A percentile compares a stretch with the other conserved stretches of the same genome.
Evolutionary conservation across 75 land plant genomes (phyloP).

Genomic region (Pinus tabuliformis): DNA sequence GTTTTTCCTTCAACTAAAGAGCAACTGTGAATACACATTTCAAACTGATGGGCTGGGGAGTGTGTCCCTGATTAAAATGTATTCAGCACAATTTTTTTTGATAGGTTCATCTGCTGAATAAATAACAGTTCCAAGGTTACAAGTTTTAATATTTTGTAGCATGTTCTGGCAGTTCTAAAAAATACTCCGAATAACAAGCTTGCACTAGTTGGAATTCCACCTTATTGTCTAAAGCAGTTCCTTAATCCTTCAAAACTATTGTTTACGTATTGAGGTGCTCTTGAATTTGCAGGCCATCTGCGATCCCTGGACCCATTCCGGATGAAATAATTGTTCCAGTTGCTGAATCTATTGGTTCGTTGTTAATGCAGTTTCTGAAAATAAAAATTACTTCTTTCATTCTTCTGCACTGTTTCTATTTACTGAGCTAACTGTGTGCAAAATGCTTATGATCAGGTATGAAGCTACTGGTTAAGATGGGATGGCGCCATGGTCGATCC

Average conservation of each 20-base stretch:
- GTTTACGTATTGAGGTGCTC: too few species aligned
- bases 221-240: background rate
- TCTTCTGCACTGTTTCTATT: background rate
- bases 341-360: constrained; percentile 76
- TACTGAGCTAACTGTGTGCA: background rate
- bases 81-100: background rate
- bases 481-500: constrained; percentile 84
- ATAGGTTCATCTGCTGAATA: background rate
- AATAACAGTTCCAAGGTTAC: background rate
- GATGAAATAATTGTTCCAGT: constrained; percentile 82
- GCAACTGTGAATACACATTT: background rate
- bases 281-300: constrained; percentile 57
- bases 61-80: background rate
- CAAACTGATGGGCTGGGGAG: background rate
- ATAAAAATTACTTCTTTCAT: background rate
- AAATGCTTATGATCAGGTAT: constrained; percentile 44
- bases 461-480: constrained; percentile 82
- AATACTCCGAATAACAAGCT: background rate
- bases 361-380: background rate
- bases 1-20: too few species aligned
- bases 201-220: background rate
- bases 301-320: constrained; percentile 82
- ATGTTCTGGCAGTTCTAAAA: background rate
- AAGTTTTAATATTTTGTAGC: background rate
- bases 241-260: background rate